These are phyloP conservation scores for Penicillium atrosanguineum DNA, from an alignment of 495 filamentous ascomycete genomes.

Conservation along the genomic window DNA sequence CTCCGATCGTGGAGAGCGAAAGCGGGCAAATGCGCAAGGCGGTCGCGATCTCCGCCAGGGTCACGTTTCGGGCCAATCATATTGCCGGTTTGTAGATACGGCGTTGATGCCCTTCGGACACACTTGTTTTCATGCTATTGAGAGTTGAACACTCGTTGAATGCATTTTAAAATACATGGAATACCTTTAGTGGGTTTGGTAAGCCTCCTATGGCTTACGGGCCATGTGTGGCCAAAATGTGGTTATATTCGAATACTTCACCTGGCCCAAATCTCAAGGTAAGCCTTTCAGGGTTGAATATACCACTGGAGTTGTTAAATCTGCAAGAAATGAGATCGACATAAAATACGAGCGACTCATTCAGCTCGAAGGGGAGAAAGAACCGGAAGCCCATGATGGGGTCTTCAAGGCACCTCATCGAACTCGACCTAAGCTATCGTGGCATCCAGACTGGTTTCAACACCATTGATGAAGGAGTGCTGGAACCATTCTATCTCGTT, in stretches of 20 bases:
- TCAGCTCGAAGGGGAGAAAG: constrained; percentile 63
- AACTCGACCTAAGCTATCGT: too few relatives aligned
- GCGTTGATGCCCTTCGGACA: background rate
- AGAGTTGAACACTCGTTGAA: background rate
- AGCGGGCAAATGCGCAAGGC: constrained; percentile 1
- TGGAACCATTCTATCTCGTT: constrained; percentile 2
- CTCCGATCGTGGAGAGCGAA: background rate
- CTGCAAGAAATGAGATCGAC: constrained; percentile 60
- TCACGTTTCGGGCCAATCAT: constrained; percentile 6
- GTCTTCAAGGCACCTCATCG: too few relatives aligned
- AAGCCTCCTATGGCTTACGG: too few relatives aligned
- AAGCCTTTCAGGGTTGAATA: constrained; percentile 37
- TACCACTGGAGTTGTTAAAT: constrained; percentile 41
- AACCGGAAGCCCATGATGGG: constrained; percentile 45
- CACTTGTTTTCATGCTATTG: background rate
- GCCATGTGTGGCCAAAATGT: too few relatives aligned
- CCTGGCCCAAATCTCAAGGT: constrained; percentile 61
- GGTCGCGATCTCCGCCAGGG: constrained; percentile 7
- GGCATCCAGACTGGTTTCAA: background rate
- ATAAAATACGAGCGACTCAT: constrained; percentile 63
- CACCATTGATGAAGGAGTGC: constrained; percentile 11
- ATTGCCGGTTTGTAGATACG: background rate
- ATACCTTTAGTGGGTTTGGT: too few relatives aligned
- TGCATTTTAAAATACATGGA: too few relatives aligned
- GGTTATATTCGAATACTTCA: too few relatives aligned